Conservation (phyloP, 2,329 filamentous ascomycete species). For the Biscogniauxia sp. region DNA sequence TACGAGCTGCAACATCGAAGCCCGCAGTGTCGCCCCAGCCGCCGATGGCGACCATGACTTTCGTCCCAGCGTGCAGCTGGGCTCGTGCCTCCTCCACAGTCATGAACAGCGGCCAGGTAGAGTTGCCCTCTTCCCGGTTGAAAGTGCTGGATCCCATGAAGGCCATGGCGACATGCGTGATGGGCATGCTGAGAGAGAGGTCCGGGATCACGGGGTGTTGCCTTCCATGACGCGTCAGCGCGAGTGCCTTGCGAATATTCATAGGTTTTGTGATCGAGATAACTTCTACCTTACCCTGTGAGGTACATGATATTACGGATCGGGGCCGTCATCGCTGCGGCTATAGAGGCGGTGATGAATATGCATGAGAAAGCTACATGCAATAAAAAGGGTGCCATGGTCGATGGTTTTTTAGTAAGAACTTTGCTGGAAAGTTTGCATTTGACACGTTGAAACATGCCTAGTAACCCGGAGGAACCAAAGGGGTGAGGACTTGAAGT, state of each 20-base stretch:
- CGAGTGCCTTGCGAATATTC: not conserved
- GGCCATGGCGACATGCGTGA: constrained; percentile 55
- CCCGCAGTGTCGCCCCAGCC: constrained; percentile 63
- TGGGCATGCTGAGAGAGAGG: constrained; percentile 37
- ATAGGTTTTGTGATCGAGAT: not conserved
- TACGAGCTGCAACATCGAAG: constrained; percentile 50
- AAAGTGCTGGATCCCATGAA: constrained; percentile 53
- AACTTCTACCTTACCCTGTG: constrained; percentile 24
- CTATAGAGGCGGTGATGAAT: constrained; percentile 12
- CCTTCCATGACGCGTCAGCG: constrained; percentile 14
- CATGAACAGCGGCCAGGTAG: constrained; percentile 52
- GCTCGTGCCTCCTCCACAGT: constrained; percentile 48
- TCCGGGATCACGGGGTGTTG: constrained; percentile 32
- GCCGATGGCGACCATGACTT: constrained; percentile 63
- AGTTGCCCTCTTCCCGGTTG: constrained; percentile 40
- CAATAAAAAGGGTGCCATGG: constrained; percentile 11
- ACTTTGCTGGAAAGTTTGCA: not conserved
- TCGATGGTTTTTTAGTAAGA: not conserved
- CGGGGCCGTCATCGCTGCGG: constrained; percentile 12
- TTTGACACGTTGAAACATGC: not conserved
- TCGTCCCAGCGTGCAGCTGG: constrained; percentile 51
- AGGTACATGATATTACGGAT: constrained; percentile 35
- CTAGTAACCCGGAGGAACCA: not conserved
- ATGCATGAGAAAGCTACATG: constrained; percentile 12
- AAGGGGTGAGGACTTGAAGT: not conserved